A percentile compares a stretch with the other conserved stretches of the same genome.
phyloP scores from a whole-genome alignment of 768 basidiomycete species.

The Termitomyces sp. region DNA sequence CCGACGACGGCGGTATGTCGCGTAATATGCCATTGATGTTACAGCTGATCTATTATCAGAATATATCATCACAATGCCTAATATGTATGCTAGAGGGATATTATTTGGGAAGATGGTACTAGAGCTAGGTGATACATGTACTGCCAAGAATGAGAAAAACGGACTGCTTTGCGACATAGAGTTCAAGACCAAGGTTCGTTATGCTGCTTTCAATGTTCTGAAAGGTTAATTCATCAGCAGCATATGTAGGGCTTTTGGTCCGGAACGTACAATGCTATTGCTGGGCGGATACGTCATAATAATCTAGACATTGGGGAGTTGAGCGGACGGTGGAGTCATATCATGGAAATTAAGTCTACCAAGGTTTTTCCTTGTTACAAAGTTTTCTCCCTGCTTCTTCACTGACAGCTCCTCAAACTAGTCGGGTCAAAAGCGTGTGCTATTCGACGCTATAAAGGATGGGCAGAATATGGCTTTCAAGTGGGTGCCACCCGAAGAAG shows the following conservation, averaged over 20 bases:
- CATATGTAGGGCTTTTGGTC: conserved; percentile 83
- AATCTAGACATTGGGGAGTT: conserved; percentile 75
- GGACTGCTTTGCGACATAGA: conserved; percentile 78
- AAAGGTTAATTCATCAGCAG: neutral
- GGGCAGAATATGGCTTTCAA: conserved; percentile 73
- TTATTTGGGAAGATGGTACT: conserved; percentile 93
- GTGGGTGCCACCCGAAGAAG: conserved; percentile 75
- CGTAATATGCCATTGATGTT: neutral
- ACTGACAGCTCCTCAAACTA: conserved; percentile 19
- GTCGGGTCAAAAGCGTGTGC: conserved; percentile 62
- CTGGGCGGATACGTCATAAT: conserved; percentile 69
- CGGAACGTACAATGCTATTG: conserved; percentile 88
- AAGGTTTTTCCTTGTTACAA: conserved; percentile 39
- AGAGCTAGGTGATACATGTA: conserved; percentile 88
- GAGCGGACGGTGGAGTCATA: conserved; percentile 83
- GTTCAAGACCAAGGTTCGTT: conserved; percentile 90
- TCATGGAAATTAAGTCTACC: conserved; percentile 77
- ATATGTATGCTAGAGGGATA: conserved; percentile 91
- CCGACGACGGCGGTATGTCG: conserved; percentile 78
- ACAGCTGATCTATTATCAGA: conserved; percentile 32
- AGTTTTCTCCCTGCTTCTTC: neutral
- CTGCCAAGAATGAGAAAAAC: conserved; percentile 76
- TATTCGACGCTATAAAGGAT: conserved; percentile 83
- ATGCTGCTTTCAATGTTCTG: neutral
- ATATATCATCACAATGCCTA: conserved; percentile 93